Evolutionary conservation across 164 flowering plant genomes (phyloP), one percentile per base, ranked within the genome.

Genomic region (Tetrastigma voinierianum): DNA sequence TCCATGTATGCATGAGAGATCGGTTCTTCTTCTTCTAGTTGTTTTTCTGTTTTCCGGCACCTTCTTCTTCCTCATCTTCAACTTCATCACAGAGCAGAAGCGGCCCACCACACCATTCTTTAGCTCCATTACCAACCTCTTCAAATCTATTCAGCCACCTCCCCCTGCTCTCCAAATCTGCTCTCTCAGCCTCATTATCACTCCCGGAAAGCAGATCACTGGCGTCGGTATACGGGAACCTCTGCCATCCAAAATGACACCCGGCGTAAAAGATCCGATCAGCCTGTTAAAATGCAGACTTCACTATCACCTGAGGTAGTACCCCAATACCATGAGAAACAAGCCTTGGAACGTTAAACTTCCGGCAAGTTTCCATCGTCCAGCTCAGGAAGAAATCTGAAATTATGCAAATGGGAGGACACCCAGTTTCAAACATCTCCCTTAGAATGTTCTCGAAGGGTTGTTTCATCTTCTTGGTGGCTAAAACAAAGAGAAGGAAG

Each of bases 271-370:
- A 32, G 16, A 10, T 32, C 6, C 6, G 18, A 63, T 68, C 2
- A 67, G 64, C 21, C 18, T 17, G 25, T 46, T 66, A 23, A 56
- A 1, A 10, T 0, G 57, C n/a, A 23, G 76, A 5, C 40, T 71
- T 76, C 17, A n/a, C 0, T 0, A 76, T 62, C 4, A 76, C 75
- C 73, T 70, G 72, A 1, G 86, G 15, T 16, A 76, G 25, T 9
- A 67, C 81, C 2, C 82, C 74, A 82, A 83, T 78, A 7, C 81
- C 82, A 45, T 80, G 82, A 49, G 72, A 83, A 2, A 74, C 76
- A 0, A 83, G 54, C 19, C 84, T 23, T 0, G 84, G 84, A 15
- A 83, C 54, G 2, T 57, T 68, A n/a, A 78, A 71, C 5, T 51
- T 43, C 1, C 56, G 65, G 46, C 81, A 80, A 0, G 60, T 16